Base-by-base conservation (phyloP, 345 rosid species). In the Populus euphratica region DNA sequence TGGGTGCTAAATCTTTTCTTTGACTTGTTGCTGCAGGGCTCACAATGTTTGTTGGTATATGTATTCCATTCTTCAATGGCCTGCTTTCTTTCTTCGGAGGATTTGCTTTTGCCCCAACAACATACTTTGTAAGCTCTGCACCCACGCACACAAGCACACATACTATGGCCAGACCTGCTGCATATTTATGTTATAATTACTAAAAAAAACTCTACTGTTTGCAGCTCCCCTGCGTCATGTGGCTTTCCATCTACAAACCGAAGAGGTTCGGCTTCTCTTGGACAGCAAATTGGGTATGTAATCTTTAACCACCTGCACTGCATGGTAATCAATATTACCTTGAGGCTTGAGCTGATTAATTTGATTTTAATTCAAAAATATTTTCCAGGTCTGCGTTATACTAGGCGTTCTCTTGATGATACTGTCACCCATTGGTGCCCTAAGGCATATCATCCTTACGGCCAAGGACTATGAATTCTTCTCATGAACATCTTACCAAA, bases 31-130 rank as follows among this genome's bases (percentile, higher is more conserved):
- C 73, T 67, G 74, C 86, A 92, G 97, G 89, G 59, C 88, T 94
- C 59, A 94, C 98, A 17, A 89, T 91, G 94, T 6, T 92, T 5
- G 68, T 87, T 36, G 97, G 31, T 0, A 88, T 94, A 38, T 79
- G 87, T 70, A 38, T 94, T 73, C 96, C 98, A 13, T 94, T 94
- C 83, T 94, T 94, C 56, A 92, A 94, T 68, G 90, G 91, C 20
- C 81, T 94, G 38, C 91, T 92, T 20, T 93, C 93, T 16, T 92
- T 94, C 84, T 90, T 94, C 4, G 97, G 97, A 86, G 98, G 98
- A 73, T 87, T 92, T 41, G 97, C 94, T 17, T 90, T 94, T 18
- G 97, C 98, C 33, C 94, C 97, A 35, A 90, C 94, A 41, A 81
- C 94, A 44, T 94, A 90, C 80, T 94, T 74, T 31, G 96, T 94